Base-by-base conservation (phyloP, 2,329 filamentous ascomycete species). In the Hortaea werneckii region DNA sequence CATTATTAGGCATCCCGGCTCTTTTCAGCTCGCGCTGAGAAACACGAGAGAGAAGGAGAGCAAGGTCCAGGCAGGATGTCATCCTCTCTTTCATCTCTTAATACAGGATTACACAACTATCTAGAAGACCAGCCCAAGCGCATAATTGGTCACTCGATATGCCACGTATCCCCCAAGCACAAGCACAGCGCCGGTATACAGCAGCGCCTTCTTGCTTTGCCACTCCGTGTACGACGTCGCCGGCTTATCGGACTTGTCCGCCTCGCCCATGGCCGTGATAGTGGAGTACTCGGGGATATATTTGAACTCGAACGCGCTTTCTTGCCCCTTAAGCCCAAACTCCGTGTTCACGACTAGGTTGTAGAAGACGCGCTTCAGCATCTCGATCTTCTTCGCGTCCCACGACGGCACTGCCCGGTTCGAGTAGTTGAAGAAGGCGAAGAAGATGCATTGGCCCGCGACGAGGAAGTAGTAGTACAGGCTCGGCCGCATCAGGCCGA, bases 251-350 rank as follows among this genome's bases (percentile, higher is more conserved):
- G 67, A 65, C 37, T 64, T 59, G 41, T 63, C 61, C 11, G 9
- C 11, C 49, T 69, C 63, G 1, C 69, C 69, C 62, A 73, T 62
- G 40, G 70, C 66, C 4, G 74, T 77, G 9, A 71, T 63, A 6
- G 72, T 75, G 42, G 66, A 59, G 42, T 74, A 72, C 52, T 75
- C 67, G 0, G 83, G 82, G 7, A 83, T 68, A 57, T 83, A 84
- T 58, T 87, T 83, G 65, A 88, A 83, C 13, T 82, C 77, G 57
- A 87, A 88, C 6, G 67, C 70, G 1, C 76, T 78, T 55, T 80
- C 74, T 40, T 74, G 69, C 0, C 82, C 71, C 8, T 65, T 78
- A 6, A 89, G 68, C 0, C 80, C 83, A 45, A 71, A 77, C 44
- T 80, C 78, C 46, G 78, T 76, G 46, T 82, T 72, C n/a, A 82